These are phyloP conservation scores for Wakefieldia striispora DNA, from an alignment of 768 basidiomycete species.

Conservation along the genomic window DNA sequence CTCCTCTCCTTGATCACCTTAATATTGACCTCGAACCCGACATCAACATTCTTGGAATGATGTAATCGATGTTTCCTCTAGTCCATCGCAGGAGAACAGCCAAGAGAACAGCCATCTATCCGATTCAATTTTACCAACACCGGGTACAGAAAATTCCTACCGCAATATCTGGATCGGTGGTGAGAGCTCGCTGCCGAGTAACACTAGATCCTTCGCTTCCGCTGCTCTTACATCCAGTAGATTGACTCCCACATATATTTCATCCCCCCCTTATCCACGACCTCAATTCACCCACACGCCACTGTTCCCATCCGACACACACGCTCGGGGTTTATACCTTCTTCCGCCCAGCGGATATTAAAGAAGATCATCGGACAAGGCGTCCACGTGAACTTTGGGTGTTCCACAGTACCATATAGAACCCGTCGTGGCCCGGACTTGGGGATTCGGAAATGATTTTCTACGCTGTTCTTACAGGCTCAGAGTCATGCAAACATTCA, in stretches of 20 bases:
- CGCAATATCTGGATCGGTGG: neutral
- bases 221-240: conserved; percentile 59
- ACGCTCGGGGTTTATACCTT: conserved; percentile 50
- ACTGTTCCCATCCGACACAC: conserved; percentile 37
- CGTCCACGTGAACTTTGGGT: neutral
- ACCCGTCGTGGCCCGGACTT: neutral
- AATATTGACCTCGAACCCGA: no score
- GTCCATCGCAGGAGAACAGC: no score
- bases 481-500: no score
- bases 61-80: no score
- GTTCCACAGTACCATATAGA: neutral
- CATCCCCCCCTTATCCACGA: neutral
- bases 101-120: no score
- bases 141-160: no score
- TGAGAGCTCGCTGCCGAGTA: conserved; percentile 19
- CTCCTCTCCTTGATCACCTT: no score
- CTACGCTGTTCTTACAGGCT: no score
- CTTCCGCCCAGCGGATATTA: conserved; percentile 20
- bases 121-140: no score
- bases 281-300: conserved; percentile 5
- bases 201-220: conserved; percentile 55
- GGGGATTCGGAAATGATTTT: neutral
- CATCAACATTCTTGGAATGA: no score
- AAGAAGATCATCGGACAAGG: neutral
- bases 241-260: conserved; percentile 17